Conservation (phyloP, 2,329 filamentous ascomycete genomes). For the Cryoendolithus antarcticus region DNA sequence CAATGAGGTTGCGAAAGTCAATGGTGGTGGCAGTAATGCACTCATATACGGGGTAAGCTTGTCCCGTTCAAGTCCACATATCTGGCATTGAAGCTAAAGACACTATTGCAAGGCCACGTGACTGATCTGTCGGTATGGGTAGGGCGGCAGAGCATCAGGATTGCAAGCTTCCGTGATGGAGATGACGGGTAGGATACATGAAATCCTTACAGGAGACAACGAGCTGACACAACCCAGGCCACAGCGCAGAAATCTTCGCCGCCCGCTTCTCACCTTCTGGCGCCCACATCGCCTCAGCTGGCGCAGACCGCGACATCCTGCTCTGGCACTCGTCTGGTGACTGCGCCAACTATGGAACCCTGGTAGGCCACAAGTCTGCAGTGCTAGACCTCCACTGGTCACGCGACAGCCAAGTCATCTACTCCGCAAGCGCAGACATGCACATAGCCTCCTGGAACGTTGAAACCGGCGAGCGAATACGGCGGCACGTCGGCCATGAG, state of each 20-base stretch:
- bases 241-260: constrained; percentile 74
- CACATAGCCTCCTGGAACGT: constrained; percentile 91
- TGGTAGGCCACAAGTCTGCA: constrained; percentile 83
- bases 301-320: constrained; percentile 90
- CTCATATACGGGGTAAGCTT: constrained; percentile 45
- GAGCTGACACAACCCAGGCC: constrained; percentile 30
- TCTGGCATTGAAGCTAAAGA: constrained; percentile 9
- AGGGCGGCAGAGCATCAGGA: constrained; percentile 69
- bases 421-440: constrained; percentile 87
- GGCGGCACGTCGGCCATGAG: constrained; percentile 83
- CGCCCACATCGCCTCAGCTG: constrained; percentile 81
- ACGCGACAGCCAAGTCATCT: constrained; percentile 79
- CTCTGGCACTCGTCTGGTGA: constrained; percentile 87
- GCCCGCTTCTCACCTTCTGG: constrained; percentile 83
- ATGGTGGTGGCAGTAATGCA: constrained; percentile 46
- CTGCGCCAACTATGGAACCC: constrained; percentile 85
- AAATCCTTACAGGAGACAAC: no score
- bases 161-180: constrained; percentile 92
- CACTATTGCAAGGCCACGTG: constrained; percentile 8
- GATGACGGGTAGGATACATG: constrained; percentile 51
- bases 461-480: constrained; percentile 82
- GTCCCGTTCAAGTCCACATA: neutral
- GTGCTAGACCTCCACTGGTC: constrained; percentile 93
- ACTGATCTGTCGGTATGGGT: constrained; percentile 16
- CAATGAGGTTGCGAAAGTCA: constrained; percentile 46